Conservation (phyloP, 2,329 filamentous ascomycete species). For the Stenocarpella maydis region DNA sequence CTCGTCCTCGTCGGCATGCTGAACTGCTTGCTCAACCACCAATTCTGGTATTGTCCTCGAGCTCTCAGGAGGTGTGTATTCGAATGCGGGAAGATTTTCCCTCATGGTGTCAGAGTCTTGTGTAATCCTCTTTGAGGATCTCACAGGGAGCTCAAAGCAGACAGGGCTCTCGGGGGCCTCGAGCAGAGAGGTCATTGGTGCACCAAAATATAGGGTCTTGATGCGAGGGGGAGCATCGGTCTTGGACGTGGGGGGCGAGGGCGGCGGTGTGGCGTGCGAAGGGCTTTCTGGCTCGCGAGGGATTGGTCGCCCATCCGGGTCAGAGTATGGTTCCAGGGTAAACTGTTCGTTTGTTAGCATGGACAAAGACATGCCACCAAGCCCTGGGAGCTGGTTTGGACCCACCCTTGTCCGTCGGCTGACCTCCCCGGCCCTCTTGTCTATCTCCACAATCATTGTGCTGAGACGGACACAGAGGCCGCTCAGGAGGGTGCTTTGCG, state of each 20-base stretch:
- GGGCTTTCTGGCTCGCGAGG: slow-evolving; percentile 32
- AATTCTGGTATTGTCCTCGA: slow-evolving; percentile 34
- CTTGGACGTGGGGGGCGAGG: slow-evolving; percentile 33
- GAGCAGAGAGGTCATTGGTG: slow-evolving; percentile 31
- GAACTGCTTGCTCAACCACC: slow-evolving; percentile 19
- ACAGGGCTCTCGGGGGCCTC: slow-evolving; percentile 34
- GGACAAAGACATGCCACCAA: slow-evolving; percentile 20
- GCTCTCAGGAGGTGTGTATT: slow-evolving; percentile 39
- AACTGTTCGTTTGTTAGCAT: slow-evolving; percentile 34
- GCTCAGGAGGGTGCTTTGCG: slow-evolving; percentile 75
- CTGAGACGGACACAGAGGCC: slow-evolving; percentile 75
- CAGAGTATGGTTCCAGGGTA: slow-evolving; percentile 33
- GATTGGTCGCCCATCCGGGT: slow-evolving; percentile 27
- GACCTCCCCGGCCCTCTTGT: slow-evolving; percentile 82
- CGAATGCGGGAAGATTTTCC: slow-evolving; percentile 42
- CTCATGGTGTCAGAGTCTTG: slow-evolving; percentile 40
- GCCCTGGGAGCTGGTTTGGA: slow-evolving; percentile 28
- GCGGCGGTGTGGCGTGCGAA: slow-evolving; percentile 34
- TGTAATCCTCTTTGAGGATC: slow-evolving; percentile 35
- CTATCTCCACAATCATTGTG: slow-evolving; percentile 84
- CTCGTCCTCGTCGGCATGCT: slow-evolving; percentile 1
- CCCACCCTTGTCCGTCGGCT: slow-evolving; percentile 80
- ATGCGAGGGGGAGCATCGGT: slow-evolving; percentile 40
- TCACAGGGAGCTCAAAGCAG: slow-evolving; percentile 37
- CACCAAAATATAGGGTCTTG: slow-evolving; percentile 40